Percentiles rank a stretch among this genome's conserved stretches.
Conservation (phyloP, 108 stramenopile species). For the Skeletonema grethae region DNA sequence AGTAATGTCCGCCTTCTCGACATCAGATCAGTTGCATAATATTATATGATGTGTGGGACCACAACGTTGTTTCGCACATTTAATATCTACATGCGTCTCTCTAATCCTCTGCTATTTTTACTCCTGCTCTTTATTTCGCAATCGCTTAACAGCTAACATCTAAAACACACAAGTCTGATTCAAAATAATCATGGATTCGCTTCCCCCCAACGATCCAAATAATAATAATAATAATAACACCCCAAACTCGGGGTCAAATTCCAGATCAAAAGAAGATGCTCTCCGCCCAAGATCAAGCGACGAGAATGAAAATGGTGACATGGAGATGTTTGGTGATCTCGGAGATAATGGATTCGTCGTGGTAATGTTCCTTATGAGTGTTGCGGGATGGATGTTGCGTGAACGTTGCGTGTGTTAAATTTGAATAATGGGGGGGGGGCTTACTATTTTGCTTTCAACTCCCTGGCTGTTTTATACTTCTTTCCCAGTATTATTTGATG, state of each 20-base stretch:
- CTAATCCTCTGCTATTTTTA: neutral
- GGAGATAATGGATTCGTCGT: constrained; percentile 76
- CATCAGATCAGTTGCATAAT: neutral
- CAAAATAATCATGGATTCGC: constrained; percentile 61
- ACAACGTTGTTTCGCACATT: neutral
- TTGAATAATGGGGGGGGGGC: neutral
- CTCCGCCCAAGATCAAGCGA: constrained; percentile 40
- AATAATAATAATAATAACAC: constrained; percentile 56
- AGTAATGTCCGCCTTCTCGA: neutral
- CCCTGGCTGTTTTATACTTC: neutral
- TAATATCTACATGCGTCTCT: neutral
- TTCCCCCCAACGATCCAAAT: constrained; percentile 85
- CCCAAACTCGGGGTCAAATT: neutral
- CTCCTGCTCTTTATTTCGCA: neutral
- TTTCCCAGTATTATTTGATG: neutral
- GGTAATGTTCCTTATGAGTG: constrained; percentile 80
- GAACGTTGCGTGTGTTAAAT: constrained; percentile 80
- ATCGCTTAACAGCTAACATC: neutral
- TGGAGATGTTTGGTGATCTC: constrained; percentile 81
- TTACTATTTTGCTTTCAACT: neutral
- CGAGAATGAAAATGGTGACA: constrained; percentile 57
- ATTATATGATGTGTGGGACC: neutral
- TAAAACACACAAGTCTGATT: constrained; percentile 6
- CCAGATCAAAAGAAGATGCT: constrained; percentile 57
- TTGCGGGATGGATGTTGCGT: constrained; percentile 78